These are phyloP conservation scores for Mycena belliarum DNA, from an alignment of 768 basidiomycete species.

Conservation along the genomic window DNA sequence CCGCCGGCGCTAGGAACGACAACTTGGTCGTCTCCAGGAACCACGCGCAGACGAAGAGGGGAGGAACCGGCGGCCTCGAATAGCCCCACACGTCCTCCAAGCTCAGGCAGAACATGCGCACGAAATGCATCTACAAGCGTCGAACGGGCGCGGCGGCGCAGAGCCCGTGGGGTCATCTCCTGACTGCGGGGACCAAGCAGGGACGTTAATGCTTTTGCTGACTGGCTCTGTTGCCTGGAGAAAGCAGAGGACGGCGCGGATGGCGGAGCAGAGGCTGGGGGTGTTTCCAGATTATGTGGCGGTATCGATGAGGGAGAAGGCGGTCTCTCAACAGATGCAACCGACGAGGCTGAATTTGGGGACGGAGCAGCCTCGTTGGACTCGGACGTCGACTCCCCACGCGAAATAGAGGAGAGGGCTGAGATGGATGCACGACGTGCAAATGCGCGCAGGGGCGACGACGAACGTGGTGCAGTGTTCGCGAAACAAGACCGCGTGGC, in stretches of 20 bases:
- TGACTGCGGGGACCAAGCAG: neutral
- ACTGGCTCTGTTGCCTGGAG: slow-evolving; percentile 21
- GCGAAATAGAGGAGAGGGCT: slow-evolving; percentile 8
- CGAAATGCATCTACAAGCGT: slow-evolving; percentile 69
- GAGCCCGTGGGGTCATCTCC: slow-evolving; percentile 34
- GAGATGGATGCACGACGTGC: slow-evolving; percentile 18
- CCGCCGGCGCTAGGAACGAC: neutral
- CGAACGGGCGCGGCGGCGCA: slow-evolving; percentile 66
- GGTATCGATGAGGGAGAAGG: slow-evolving; percentile 25
- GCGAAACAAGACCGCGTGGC: slow-evolving; percentile 25
- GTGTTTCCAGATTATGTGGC: slow-evolving; percentile 21
- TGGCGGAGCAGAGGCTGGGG: slow-evolving; percentile 26
- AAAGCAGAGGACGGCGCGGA: slow-evolving; percentile 27
- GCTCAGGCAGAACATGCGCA: slow-evolving; percentile 56
- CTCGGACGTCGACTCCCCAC: slow-evolving; percentile 14
- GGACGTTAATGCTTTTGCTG: neutral
- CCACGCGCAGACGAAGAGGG: slow-evolving; percentile 12
- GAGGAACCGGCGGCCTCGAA: slow-evolving; percentile 23
- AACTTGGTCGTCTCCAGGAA: slow-evolving; percentile 5
- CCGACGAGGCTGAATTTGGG: neutral
- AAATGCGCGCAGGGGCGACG: slow-evolving; percentile 25
- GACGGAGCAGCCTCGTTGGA: neutral
- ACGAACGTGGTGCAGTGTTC: slow-evolving; percentile 31
- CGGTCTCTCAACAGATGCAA: neutral
- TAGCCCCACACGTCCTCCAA: slow-evolving; percentile 35